Percentiles rank a stretch among this genome's conserved stretches.
phyloP scores from a whole-genome alignment of 148 eudicot species.

The Tetragonia tetragonoides region DNA sequence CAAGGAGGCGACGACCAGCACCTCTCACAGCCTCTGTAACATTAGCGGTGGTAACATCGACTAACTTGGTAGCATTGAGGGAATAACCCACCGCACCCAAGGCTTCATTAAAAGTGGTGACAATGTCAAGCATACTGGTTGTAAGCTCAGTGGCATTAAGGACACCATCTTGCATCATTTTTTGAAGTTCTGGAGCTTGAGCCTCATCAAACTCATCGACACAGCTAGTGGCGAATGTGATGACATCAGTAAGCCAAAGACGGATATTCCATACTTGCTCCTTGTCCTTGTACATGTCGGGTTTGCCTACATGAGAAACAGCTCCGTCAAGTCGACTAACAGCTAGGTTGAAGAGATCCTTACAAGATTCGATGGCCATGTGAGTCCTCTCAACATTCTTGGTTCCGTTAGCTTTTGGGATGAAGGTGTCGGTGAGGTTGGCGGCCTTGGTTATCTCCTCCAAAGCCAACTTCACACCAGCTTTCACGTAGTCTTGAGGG shows the following conservation, averaged over 20 bases:
- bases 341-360: conserved; percentile 34
- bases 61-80: conserved; percentile 29
- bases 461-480: conserved; percentile 38
- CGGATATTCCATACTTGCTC: conserved; percentile 36
- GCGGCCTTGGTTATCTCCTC: conserved; percentile 35
- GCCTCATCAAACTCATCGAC: conserved; percentile 42
- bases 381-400: conserved; percentile 25
- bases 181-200: conserved; percentile 33
- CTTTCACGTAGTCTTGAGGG: conserved; percentile 44
- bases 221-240: conserved; percentile 43
- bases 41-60: background rate
- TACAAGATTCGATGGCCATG: conserved; percentile 39
- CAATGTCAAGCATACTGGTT: conserved; percentile 44
- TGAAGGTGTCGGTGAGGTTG: conserved; percentile 26
- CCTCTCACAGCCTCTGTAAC: background rate
- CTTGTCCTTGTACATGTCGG: conserved; percentile 23
- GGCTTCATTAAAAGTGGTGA: conserved; percentile 28
- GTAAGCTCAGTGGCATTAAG: conserved; percentile 45
- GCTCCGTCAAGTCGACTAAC: conserved; percentile 41
- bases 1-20: conserved; percentile 33
- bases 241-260: conserved; percentile 53
- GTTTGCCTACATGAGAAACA: conserved; percentile 28
- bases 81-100: conserved; percentile 21
- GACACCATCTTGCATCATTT: conserved; percentile 30
- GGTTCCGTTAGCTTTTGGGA: conserved; percentile 23